phyloP scores from a whole-genome alignment of 1,284 basidiomycete species.

The Heterobasidion annosum region DNA sequence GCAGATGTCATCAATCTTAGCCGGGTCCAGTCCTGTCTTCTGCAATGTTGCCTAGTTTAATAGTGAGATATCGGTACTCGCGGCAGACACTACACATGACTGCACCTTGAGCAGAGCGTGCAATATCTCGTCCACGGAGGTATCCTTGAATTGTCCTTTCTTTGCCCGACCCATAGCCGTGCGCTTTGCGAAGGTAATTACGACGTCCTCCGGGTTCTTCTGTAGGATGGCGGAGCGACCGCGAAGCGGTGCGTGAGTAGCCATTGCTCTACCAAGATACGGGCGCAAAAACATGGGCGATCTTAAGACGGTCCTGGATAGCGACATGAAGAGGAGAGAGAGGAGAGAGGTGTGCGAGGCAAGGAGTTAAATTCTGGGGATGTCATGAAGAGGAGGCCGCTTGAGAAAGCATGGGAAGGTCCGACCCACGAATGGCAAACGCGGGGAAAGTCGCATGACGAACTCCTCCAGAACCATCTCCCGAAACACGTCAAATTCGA shows the following conservation, averaged over 20 bases:
- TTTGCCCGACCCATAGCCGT: conserved; percentile 70
- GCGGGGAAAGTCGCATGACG: no score
- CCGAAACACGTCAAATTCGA: no score
- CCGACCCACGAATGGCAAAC: neutral
- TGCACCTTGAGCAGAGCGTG: conserved; percentile 57
- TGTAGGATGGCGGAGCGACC: conserved; percentile 38
- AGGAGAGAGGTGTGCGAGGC: neutral
- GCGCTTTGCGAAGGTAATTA: conserved; percentile 79
- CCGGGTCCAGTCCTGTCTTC: conserved; percentile 39
- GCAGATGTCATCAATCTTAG: conserved; percentile 72
- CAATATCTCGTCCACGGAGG: conserved; percentile 66
- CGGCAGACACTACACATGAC: no score
- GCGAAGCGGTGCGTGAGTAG: conserved; percentile 35
- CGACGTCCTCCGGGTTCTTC: conserved; percentile 73
- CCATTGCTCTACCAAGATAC: conserved; percentile 16
- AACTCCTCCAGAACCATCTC: no score
- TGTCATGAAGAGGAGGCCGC: no score
- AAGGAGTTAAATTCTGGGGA: neutral
- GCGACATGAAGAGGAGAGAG: neutral
- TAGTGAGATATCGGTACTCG: conserved; percentile 1
- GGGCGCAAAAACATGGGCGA: neutral
- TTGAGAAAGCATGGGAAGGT: no score
- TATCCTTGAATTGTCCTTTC: conserved; percentile 77
- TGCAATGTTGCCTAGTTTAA: conserved; percentile 34
- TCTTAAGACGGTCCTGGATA: neutral